Evolutionary conservation across 2,329 filamentous ascomycete species (phyloP).

Genomic region (Aspergillus pseudonomiae): DNA sequence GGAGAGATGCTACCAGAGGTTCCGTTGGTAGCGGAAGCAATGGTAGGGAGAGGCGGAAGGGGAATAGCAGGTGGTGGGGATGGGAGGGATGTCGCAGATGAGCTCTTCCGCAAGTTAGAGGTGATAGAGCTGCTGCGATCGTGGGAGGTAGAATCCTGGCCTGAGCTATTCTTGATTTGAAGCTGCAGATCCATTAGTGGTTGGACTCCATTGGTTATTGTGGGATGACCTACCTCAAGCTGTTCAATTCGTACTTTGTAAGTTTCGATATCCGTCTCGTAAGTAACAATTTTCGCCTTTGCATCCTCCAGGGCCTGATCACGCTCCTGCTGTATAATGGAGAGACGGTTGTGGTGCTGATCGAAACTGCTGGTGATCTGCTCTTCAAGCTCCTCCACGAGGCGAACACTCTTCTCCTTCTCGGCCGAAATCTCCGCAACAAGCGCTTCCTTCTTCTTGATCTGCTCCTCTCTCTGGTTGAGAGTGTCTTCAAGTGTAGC

Average conservation of each 20-base stretch:
- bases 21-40: constrained; percentile 54
- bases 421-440: constrained; percentile 58
- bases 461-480: constrained; percentile 46
- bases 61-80: constrained; percentile 95
- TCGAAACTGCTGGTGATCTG: constrained; percentile 95
- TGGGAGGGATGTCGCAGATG: constrained; percentile 79
- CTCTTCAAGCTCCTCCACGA: constrained; percentile 95
- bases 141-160: constrained; percentile 43
- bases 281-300: constrained; percentile 62
- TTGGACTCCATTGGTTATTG: neutral
- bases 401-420: constrained; percentile 87
- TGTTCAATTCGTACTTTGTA: constrained; percentile 60
- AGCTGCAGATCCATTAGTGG: constrained; percentile 33
- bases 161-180: constrained; percentile 46
- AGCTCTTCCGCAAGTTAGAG: constrained; percentile 80
- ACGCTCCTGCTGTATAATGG: constrained; percentile 75
- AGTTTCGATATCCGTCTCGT: constrained; percentile 69
- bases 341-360: constrained; percentile 89
- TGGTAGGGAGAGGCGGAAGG: constrained; percentile 82
- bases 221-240: constrained; percentile 68
- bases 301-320: constrained; percentile 78
- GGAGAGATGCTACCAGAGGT: constrained; percentile 58
- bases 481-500: constrained; percentile 51
- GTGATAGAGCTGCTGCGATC: constrained; percentile 61
- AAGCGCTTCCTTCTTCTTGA: constrained; percentile 50